Evolutionary conservation across 1,284 basidiomycete species (phyloP).

Genomic region (Cutaneotrichosporon cavernicola): DNA sequence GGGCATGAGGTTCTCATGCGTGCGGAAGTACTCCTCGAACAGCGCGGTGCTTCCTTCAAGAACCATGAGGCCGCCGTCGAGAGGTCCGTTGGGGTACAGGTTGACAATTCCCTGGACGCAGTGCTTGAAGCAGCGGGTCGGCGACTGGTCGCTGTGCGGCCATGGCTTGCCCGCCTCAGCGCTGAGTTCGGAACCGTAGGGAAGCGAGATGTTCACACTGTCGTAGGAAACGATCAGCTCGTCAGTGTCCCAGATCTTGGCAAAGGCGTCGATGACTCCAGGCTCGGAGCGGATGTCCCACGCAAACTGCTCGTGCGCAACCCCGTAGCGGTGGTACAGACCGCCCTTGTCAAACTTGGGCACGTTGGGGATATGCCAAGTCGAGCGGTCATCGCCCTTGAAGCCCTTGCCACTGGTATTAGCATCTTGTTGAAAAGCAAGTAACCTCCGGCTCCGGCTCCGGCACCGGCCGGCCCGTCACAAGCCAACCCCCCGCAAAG

Average conservation of each 20-base stretch:
- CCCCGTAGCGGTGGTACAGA: constrained; percentile 43
- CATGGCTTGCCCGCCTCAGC: constrained; percentile 34
- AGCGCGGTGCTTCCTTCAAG: constrained; percentile 47
- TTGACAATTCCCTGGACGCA: constrained; percentile 55
- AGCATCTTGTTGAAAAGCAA: not conserved
- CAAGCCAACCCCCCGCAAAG: no score
- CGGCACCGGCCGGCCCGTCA: not conserved
- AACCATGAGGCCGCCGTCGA: constrained; percentile 55
- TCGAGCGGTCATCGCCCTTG: constrained; percentile 47
- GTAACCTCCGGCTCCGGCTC: not conserved
- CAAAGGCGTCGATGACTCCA: constrained; percentile 45
- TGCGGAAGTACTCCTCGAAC: constrained; percentile 49
- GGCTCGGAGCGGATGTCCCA: constrained; percentile 53
- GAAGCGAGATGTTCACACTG: constrained; percentile 50
- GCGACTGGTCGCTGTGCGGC: constrained; percentile 53
- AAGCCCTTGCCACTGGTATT: constrained; percentile 39
- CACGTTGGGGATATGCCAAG: constrained; percentile 46
- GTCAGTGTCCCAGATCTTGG: constrained; percentile 52
- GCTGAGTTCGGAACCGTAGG: constrained; percentile 35
- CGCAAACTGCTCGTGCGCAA: constrained; percentile 50
- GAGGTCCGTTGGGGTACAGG: constrained; percentile 49
- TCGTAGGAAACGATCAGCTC: constrained; percentile 51
- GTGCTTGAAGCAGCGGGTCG: constrained; percentile 45
- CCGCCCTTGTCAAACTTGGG: constrained; percentile 46
- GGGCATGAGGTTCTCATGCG: constrained; percentile 40